Evolutionary conservation across 2,329 filamentous ascomycete species (phyloP), one percentile per base, ranked within the genome.

Genomic region (Colletotrichum sp.): DNA sequence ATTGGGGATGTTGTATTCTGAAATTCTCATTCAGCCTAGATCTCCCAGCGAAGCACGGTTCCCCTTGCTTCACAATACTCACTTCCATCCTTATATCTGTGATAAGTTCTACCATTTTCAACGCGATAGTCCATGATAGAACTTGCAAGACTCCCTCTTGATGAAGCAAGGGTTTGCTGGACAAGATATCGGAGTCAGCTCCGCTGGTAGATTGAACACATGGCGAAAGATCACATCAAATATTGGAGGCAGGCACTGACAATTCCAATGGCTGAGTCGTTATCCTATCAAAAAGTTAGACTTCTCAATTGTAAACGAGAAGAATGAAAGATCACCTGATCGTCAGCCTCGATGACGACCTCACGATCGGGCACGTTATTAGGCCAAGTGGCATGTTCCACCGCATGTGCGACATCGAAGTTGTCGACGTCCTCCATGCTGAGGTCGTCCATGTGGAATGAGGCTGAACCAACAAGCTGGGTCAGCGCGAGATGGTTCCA

Each of bases 91-190:
- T 69, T 62, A 26, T 57, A 85, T 6, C 83, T 77, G 65, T 65
- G 65, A 24, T 74, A 74, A 4, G 71, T 74, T n/a, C 71, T 69
- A 9, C 71, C 71, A 52, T 74, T 74, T 44, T 74, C 71, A 44
- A 65, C 57, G 30, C 71, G 26, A 34, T 66, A 74, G 32, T 69
- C 59, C 13, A 60, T 60, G 36, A 74, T 85, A 67, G 84, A 86
- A 2, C 84, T 84, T 16, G 78, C 78, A n/a, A 84, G 77, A 10
- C 82, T 84, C 0, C 79, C 80, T 0, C 81, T 82, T 57, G 82
- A 83, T n/a, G 52, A 39, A 32, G 71, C 39, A 15, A 62, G 57
- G 12, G 49, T 63, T 60, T 65, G 62, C 62, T 65, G 18, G 21
- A 21, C 18, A 63, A 15, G 12, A 16, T 28, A 28, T 59, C 28